Evolutionary conservation across 495 filamentous ascomycete genomes (phyloP).

Genomic region (Penicillium subrubescens): DNA sequence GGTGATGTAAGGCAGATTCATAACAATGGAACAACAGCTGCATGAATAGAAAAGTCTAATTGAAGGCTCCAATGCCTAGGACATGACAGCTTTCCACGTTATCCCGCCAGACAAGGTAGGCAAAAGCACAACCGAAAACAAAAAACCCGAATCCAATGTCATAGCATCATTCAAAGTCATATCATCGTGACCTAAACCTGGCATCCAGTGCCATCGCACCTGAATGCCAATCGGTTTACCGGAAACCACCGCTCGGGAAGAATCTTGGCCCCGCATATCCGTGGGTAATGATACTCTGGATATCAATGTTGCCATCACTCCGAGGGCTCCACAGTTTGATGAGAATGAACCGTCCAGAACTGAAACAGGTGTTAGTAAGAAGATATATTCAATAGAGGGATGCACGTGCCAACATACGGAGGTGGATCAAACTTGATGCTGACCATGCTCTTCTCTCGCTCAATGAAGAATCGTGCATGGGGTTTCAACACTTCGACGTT

Average conservation of each 20-base stretch:
- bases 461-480: slow-evolving; percentile 78
- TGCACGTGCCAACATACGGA: slow-evolving; percentile 55
- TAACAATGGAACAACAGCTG: not conserved
- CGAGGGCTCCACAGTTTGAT: slow-evolving; percentile 84
- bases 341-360: slow-evolving; percentile 73
- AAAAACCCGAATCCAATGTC: slow-evolving; percentile 3
- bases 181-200: slow-evolving; percentile 1
- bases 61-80: not conserved
- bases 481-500: slow-evolving; percentile 63
- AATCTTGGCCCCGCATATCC: slow-evolving; percentile 83
- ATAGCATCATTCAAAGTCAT: slow-evolving; percentile 11
- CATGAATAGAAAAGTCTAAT: not conserved
- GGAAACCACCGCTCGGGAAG: slow-evolving; percentile 55
- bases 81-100: not conserved
- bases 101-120: not conserved
- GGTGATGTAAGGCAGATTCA: not conserved
- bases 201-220: not conserved
- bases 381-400: not conserved
- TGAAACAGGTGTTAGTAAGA: slow-evolving; percentile 26
- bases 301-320: slow-evolving; percentile 72
- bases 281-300: slow-evolving; percentile 75
- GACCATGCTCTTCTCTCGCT: slow-evolving; percentile 77
- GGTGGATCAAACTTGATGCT: slow-evolving; percentile 88
- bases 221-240: slow-evolving; percentile 15
- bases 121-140: not conserved